Percentiles rank a stretch among this genome's conserved stretches.
Evolutionary conservation across 805 yeast species (phyloP).

Genomic region (Hanseniaspora jakobsenii): DNA sequence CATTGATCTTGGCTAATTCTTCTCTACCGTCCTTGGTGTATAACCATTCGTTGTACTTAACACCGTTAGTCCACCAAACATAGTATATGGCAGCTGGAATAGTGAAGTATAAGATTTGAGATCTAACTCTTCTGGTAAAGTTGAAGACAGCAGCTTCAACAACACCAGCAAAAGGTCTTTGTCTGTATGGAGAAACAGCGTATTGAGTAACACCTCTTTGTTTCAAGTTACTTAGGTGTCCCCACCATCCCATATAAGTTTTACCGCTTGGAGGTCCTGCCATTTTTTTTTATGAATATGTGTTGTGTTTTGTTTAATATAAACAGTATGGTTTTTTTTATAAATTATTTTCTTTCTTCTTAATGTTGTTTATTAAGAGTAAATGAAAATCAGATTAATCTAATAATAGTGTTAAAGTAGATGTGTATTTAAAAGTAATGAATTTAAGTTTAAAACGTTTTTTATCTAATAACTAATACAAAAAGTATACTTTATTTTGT

Average conservation of each 20-base stretch:
- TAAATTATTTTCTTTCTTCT: background rate
- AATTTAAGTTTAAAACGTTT: too few relatives aligned
- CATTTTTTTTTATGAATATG: slow-evolving; percentile 30
- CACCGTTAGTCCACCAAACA: slow-evolving; percentile 76
- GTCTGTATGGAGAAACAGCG: slow-evolving; percentile 87
- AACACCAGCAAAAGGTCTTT: slow-evolving; percentile 80
- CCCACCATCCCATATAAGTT: slow-evolving; percentile 97
- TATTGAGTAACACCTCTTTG: slow-evolving; percentile 80
- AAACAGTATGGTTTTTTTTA: slow-evolving; percentile 15
- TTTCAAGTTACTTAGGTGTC: slow-evolving; percentile 71
- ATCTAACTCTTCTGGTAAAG: slow-evolving; percentile 83
- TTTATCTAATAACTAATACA: too few relatives aligned
- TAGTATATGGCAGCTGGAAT: slow-evolving; percentile 73
- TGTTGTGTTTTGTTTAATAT: background rate
- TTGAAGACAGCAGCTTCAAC: slow-evolving; percentile 80
- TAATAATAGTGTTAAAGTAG: too few relatives aligned
- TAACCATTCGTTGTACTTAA: slow-evolving; percentile 83
- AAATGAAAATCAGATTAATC: too few relatives aligned
- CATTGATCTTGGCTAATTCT: slow-evolving; percentile 61
- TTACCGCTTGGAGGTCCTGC: slow-evolving; percentile 56
- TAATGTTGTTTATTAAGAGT: too few relatives aligned
- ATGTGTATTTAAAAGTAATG: too few relatives aligned
- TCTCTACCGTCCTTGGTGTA: slow-evolving; percentile 97
- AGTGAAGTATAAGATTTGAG: slow-evolving; percentile 66
- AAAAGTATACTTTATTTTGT: too few relatives aligned